Evolutionary conservation across 441 rosid genomes (phyloP), one percentile per base, ranked within the genome.

Genomic region (Hura crepitans): DNA sequence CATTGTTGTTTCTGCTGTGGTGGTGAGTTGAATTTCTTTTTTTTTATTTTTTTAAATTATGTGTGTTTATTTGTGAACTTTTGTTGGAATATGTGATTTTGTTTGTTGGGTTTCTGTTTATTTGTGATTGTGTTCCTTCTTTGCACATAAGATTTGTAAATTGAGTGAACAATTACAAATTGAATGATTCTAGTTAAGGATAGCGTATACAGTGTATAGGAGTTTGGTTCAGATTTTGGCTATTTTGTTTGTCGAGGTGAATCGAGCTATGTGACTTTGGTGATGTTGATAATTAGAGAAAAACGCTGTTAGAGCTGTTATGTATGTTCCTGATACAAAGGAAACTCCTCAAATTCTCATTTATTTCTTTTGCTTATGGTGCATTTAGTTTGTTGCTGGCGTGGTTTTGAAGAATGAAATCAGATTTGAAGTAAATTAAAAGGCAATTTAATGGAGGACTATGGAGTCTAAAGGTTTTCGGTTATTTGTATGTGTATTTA

Each of bases 1-100:
- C 83, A 78, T 80, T 83, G 91, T 35, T 88, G 92, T 75, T 86
- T 86, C 84, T 83, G 90, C 79, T 85, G 86, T 63, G 97, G 89
- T 81, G 93, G 95, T 89, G 37, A 62, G 30, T 46, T 47, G 25
- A 18, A 10, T 10, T 39, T 46, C n/a, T 22, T 17, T 33, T 25
- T 23, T 20, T 33, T 15, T 20, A 6, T 6, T 58, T 28, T 7
- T 4, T 7, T 7, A 2, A n/a, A 10, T 37, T 18, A 27, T 13
- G 5, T 20, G 2, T 46, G 25, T 35, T 60, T 28, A 2, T 39
- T 12, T 43, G 12, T 23, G 30, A 27, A 6, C 17, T 53, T 33
- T 15, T 53, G 43, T 33, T 15, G 42, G 33, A 33, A 49, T 13
- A 6, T 69, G 59, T n/a, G 50, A 10, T 37, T 74, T 25, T 23